Evolutionary conservation across 139 green algal genomes (phyloP).

Genomic region (Trebouxia sp.): DNA sequence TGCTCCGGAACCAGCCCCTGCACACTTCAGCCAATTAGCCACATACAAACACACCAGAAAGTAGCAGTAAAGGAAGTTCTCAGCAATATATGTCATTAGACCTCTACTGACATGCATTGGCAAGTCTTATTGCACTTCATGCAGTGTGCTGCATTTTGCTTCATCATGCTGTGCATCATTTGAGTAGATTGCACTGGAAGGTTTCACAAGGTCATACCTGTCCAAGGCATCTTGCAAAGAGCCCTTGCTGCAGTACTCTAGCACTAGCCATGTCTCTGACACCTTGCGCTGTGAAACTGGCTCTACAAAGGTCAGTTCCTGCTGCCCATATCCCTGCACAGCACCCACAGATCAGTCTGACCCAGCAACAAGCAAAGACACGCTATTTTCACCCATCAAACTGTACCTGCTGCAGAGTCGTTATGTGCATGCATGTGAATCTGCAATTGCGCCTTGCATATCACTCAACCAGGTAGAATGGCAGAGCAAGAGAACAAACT

Average conservation of each 20-base stretch:
- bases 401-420: too few species aligned
- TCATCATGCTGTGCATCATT: background rate
- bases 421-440: too few species aligned
- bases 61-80: background rate
- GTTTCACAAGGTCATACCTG: background rate
- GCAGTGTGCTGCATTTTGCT: background rate
- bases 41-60: background rate
- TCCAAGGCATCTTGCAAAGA: conserved; percentile 33
- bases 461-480: too few species aligned
- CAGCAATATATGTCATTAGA: background rate
- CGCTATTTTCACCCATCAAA: too few species aligned
- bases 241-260: conserved; percentile 41
- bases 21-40: background rate
- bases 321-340: background rate
- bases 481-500: too few species aligned
- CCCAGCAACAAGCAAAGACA: too few species aligned
- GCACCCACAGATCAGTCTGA: too few species aligned
- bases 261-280: conserved; percentile 36
- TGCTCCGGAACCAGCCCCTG: conserved; percentile 21
- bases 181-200: background rate
- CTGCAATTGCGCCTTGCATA: too few species aligned
- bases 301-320: background rate
- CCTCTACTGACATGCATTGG: background rate
- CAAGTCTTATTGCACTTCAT: background rate
- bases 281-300: conserved; percentile 1